Base-by-base conservation (phyloP, 805 yeast species). In the Monosporozyma servazzii region DNA sequence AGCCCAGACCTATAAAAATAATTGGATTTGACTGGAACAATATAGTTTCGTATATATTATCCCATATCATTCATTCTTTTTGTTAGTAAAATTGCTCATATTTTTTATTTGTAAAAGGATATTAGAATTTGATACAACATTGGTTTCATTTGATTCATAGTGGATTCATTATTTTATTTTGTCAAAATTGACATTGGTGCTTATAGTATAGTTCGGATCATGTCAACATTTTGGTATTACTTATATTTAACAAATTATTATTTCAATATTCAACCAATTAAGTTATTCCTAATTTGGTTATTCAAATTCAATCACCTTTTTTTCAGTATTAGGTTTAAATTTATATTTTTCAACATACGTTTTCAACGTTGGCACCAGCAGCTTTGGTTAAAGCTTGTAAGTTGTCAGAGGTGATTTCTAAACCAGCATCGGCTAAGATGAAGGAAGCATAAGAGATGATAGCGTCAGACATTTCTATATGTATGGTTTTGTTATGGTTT, bases 401-500 rank as follows among this genome's bases (percentile, higher is more conserved):
- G 80, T 84, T 86, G 73, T 83, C 90, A 64, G 89, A 64, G 58
- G 96, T 79, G 84, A 91, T 80, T 75, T 90, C 96, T 71, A 88
- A 77, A 74, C 89, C 96, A 69, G 97, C 91, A 73, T 91, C 99
- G 65, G 98, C 96, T 75, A 91, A 81, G 80, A 91, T 90, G 76
- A 91, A 84, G 73, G 99, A 95, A 75, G 99, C 98, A 84, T 88
- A 89, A 65, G 96, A 88, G 72, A 88, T 88, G 70, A 90, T 81
- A 73, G 96, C 84, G 82, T 89, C 95, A 76, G 95, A 86, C 96
- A 88, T 88, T 73, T 54, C 46, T 52, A 49, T 48, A 37, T 48
- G 51, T 56, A 44, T 53, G 41, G 47, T 49, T 46, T 53, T 41
- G 44, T 41, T 41, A 21, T 41, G 29, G 44, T 20, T 41, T 41